Conservation (phyloP, 2,329 filamentous ascomycete species). For the Plectosphaerella cucumerina region DNA sequence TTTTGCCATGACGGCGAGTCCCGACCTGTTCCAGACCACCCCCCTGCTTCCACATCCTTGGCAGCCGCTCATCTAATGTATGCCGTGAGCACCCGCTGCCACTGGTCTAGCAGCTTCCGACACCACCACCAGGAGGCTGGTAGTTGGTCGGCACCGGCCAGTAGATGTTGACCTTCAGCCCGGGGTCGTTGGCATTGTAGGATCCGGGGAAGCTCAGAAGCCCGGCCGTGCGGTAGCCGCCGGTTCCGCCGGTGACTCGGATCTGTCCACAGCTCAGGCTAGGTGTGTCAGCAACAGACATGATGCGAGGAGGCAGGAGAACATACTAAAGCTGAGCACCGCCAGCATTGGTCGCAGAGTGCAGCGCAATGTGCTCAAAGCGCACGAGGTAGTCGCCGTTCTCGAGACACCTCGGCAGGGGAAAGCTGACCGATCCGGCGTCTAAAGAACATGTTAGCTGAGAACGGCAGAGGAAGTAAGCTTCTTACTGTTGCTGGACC, state of each 20-base stretch:
- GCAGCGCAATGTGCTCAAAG: slow-evolving; percentile 44
- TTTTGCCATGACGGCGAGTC: no score
- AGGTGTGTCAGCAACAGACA: neutral
- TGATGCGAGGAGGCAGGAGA: neutral
- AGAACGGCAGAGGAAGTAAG: no score
- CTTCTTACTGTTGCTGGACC: slow-evolving; percentile 22
- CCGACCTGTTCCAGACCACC: no score
- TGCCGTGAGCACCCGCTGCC: no score
- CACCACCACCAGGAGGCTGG: neutral
- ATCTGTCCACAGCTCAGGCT: slow-evolving; percentile 28
- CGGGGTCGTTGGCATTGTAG: slow-evolving; percentile 34
- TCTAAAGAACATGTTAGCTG: neutral
- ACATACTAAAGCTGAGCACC: slow-evolving; percentile 39
- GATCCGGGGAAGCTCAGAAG: slow-evolving; percentile 36
- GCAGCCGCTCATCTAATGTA: neutral
- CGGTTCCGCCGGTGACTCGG: slow-evolving; percentile 35
- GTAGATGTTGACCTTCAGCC: slow-evolving; percentile 39
- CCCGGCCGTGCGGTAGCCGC: slow-evolving; percentile 29
- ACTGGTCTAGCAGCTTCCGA: neutral
- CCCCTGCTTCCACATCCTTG: no score
- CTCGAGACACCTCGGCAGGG: slow-evolving; percentile 37
- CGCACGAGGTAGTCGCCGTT: slow-evolving; percentile 46
- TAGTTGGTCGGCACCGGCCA: slow-evolving; percentile 26
- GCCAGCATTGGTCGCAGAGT: slow-evolving; percentile 31
- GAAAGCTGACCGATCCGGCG: slow-evolving; percentile 24